Percentiles rank a stretch among this genome's conserved stretches.
Evolutionary conservation across 1,284 basidiomycete species (phyloP).

Genomic region (Cutaneotrichosporon cavernicola): DNA sequence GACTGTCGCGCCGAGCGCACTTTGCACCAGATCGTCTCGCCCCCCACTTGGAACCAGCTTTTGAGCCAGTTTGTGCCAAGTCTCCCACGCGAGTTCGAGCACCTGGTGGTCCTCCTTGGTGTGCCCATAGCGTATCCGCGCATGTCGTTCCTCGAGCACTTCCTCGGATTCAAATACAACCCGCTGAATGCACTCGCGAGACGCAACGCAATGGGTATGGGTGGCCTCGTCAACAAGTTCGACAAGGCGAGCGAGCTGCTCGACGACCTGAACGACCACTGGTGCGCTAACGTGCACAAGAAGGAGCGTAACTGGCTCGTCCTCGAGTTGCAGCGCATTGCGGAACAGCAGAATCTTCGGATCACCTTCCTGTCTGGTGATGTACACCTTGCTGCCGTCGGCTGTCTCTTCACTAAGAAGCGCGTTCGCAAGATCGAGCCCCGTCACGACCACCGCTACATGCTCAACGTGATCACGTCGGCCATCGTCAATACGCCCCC

Average conservation of each 20-base stretch:
- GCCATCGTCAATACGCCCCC: slow-evolving; percentile 62
- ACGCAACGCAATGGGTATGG: slow-evolving; percentile 60
- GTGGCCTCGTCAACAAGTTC: slow-evolving; percentile 82
- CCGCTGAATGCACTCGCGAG: slow-evolving; percentile 70
- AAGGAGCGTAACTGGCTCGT: slow-evolving; percentile 89
- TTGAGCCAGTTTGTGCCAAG: slow-evolving; percentile 61
- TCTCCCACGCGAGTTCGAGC: slow-evolving; percentile 68
- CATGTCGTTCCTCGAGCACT: slow-evolving; percentile 75
- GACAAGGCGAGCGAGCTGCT: slow-evolving; percentile 85
- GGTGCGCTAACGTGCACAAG: slow-evolving; percentile 82
- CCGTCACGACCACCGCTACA: slow-evolving; percentile 71
- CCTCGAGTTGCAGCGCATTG: slow-evolving; percentile 70
- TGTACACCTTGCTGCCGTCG: slow-evolving; percentile 84
- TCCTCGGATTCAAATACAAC: slow-evolving; percentile 75
- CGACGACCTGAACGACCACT: slow-evolving; percentile 91
- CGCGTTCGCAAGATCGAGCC: slow-evolving; percentile 53
- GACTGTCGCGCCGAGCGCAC: slow-evolving; percentile 89
- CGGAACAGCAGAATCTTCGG: slow-evolving; percentile 63
- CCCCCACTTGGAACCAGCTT: slow-evolving; percentile 66
- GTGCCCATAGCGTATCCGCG: slow-evolving; percentile 71
- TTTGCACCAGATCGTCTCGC: slow-evolving; percentile 74
- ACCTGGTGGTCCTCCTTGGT: slow-evolving; percentile 78
- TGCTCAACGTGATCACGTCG: slow-evolving; percentile 64
- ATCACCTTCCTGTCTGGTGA: slow-evolving; percentile 86
- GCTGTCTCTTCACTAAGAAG: slow-evolving; percentile 64